Evolutionary conservation across 78 protist genomes (phyloP).

Genomic region (Bodo saltans): DNA sequence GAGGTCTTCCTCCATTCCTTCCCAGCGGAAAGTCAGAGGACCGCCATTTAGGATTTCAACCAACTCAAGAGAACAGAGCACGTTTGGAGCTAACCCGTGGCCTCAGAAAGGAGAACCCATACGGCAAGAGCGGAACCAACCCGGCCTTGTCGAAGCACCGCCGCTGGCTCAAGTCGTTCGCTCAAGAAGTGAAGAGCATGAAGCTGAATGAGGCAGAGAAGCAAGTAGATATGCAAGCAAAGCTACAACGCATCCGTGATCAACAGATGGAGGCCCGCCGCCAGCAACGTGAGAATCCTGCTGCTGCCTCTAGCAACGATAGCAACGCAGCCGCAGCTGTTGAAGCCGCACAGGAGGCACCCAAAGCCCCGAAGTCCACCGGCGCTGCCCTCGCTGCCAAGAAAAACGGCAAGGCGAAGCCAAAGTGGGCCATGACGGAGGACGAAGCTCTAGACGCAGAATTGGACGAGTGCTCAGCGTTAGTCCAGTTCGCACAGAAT

Average conservation of each 20-base stretch:
- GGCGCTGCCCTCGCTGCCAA: too few species aligned
- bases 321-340: background rate
- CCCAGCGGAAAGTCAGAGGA: constrained; percentile 16
- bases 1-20: background rate
- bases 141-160: constrained; percentile 13
- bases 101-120: background rate
- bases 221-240: background rate
- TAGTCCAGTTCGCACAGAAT: constrained; percentile 9
- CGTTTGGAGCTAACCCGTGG: background rate
- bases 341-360: too few species aligned
- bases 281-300: background rate
- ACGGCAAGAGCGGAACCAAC: background rate
- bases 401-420: background rate
- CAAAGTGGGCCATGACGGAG: constrained; percentile 32
- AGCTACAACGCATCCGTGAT: constrained; percentile 1
- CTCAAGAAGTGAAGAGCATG: background rate
- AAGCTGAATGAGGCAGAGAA: constrained; percentile 1
- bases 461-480: background rate
- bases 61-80: background rate
- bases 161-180: background rate
- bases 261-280: background rate
- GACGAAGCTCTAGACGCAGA: constrained; percentile 22
- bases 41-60: background rate
- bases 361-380: too few species aligned
- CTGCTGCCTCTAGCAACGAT: background rate